Evolutionary conservation across 2,329 filamentous ascomycete genomes (phyloP).

Genomic region (Simplicillium aogashimaense): DNA sequence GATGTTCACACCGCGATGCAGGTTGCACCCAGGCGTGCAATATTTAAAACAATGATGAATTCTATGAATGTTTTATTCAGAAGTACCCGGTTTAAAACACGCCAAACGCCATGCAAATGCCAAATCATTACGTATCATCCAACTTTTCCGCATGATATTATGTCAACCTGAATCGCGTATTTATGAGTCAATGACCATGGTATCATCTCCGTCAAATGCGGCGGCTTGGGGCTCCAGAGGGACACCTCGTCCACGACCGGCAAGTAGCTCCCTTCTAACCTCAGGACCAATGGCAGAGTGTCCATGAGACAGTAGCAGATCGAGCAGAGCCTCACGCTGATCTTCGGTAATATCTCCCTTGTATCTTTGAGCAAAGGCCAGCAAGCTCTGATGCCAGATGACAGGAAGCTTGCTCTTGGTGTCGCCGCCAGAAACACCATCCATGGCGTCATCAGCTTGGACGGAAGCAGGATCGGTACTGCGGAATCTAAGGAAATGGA

Average conservation of each 20-base stretch:
- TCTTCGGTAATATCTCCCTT: slow-evolving; percentile 95
- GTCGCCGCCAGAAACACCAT: slow-evolving; percentile 33
- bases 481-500: slow-evolving; percentile 89
- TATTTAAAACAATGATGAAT: too few relatives aligned
- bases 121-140: slow-evolving; percentile 5
- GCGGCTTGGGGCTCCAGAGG: slow-evolving; percentile 44
- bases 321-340: slow-evolving; percentile 81
- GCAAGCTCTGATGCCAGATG: slow-evolving; percentile 88
- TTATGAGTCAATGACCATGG: slow-evolving; percentile 63
- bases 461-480: slow-evolving; percentile 52
- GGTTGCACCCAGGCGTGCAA: too few relatives aligned
- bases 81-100: slow-evolving; percentile 2
- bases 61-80: too few relatives aligned
- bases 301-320: slow-evolving; percentile 74
- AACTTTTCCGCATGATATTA: background rate
- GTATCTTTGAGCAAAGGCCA: slow-evolving; percentile 90
- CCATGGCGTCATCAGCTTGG: slow-evolving; percentile 43
- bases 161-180: background rate
- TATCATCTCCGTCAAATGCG: slow-evolving; percentile 71
- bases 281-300: slow-evolving; percentile 87
- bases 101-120: slow-evolving; percentile 7
- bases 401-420: slow-evolving; percentile 65
- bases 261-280: slow-evolving; percentile 77
- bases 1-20: too few relatives aligned
- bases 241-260: slow-evolving; percentile 77